Evolutionary conservation across 192 early-diverging fungal species (phyloP), one percentile per base, ranked within the genome.

Genomic region (Entomortierella beljakovae): DNA sequence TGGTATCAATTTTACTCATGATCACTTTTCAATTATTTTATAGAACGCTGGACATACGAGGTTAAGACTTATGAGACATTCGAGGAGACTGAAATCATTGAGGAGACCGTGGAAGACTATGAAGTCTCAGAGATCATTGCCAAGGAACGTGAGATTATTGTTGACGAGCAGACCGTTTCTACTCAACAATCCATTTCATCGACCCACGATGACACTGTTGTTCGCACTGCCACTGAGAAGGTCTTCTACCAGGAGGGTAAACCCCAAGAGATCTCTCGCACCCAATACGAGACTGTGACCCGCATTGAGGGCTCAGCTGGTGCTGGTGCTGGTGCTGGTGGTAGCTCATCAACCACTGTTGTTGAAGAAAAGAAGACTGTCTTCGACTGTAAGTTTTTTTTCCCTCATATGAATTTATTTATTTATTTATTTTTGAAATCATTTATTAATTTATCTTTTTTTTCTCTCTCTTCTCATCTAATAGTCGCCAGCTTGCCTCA

Each of bases 361-460:
- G 35, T 53, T n/a, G 43, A 55, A 22, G 63, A 59, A 53, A 77
- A 77, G 73, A 68, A 68, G 66, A 50, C 60, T 16, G 55, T 62
- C 56, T 64, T 70, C 58, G 58, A 68, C 64, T 68, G 73, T 77
- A 77, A 68, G 73, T 63, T n/a, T 22, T 22, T 48, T n/a, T 18
- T 26, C 32, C 32, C 6, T 2, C 31, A 29, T 16, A 1, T 34
- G 22, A 16, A 1, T 6, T 3, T 25, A 4, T 34, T 22, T 15
- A 32, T 52, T 20, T 6, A 35, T 26, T 53, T 22, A 1, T 58
- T 25, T 18, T 46, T 35, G 31, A 52, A 16, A 13, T 23, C 18
- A 48, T 20, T 22, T 20, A 16, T 22, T 22, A 50, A 16, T 6
- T 29, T 8, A 5, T 40, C 29, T 7, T 7, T 18, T 26, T 40